Conservation (phyloP, 495 filamentous ascomycete genomes). For the Tuber umbilicatum region DNA sequence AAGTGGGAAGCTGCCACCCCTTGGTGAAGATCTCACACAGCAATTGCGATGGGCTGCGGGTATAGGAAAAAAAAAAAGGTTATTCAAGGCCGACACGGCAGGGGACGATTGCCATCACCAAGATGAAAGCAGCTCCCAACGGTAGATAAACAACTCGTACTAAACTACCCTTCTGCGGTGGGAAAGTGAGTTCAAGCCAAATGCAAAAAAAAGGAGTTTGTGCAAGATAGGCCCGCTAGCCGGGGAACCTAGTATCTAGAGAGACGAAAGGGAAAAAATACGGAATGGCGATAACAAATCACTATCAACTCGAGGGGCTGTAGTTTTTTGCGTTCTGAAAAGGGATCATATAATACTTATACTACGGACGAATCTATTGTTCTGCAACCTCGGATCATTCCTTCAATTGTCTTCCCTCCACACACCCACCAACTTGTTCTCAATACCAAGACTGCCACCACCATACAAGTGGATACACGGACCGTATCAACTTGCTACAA, state of each 20-base stretch:
- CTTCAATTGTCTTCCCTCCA: not conserved
- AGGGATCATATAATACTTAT: not conserved
- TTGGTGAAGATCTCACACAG: not conserved
- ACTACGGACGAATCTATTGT: not conserved
- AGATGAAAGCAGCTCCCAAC: not conserved
- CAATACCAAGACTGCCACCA: not conserved
- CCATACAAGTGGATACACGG: not conserved
- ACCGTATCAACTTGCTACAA: not conserved
- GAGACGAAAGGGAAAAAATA: not conserved
- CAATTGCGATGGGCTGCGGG: not conserved
- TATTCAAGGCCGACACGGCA: not conserved
- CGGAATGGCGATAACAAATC: not conserved
- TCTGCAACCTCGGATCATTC: not conserved
- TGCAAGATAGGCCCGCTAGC: not conserved
- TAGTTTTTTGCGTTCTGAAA: not conserved
- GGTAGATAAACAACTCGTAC: not conserved
- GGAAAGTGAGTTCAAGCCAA: not conserved
- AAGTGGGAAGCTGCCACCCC: not conserved
- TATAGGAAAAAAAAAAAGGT: not conserved
- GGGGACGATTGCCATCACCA: not conserved
- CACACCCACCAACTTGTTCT: not conserved
- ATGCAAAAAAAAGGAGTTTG: not conserved
- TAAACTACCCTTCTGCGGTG: not conserved
- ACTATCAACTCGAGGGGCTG: not conserved
- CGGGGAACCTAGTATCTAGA: not conserved